A percentile compares a stretch with the other conserved stretches of the same genome.
phyloP scores from a whole-genome alignment of 345 rosid genomes.

The Cardamine occulta region DNA sequence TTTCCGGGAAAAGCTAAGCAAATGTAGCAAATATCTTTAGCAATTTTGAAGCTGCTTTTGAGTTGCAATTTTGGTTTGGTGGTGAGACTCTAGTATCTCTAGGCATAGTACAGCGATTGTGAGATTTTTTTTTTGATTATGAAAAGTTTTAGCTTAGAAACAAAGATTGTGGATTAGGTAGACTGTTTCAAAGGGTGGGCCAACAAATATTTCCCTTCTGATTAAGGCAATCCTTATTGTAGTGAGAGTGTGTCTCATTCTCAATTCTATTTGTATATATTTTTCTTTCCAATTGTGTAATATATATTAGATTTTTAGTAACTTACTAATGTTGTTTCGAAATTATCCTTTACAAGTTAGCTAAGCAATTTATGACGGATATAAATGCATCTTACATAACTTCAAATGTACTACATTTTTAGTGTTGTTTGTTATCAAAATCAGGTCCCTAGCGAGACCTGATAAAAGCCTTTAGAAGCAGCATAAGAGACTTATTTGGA shows the following conservation, averaged over 20 bases:
- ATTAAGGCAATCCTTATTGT: constrained; percentile 9
- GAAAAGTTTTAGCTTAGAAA: constrained; percentile 18
- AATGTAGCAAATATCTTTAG: constrained; percentile 3
- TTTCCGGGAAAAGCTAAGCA: neutral
- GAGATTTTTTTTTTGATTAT: neutral
- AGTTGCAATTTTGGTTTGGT: neutral
- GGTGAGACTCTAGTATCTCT: neutral
- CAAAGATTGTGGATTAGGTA: constrained; percentile 45
- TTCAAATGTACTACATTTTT: neutral
- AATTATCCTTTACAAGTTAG: too few relatives aligned
- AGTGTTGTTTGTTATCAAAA: too few relatives aligned
- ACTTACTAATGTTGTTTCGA: neutral
- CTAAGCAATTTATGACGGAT: neutral
- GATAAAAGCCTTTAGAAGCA: too few relatives aligned
- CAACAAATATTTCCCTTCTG: constrained; percentile 39
- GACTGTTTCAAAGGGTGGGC: constrained; percentile 40
- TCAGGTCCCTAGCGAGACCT: too few relatives aligned
- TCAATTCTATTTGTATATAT: neutral
- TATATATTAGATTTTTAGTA: neutral
- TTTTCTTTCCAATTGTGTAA: neutral
- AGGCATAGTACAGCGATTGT: neutral
- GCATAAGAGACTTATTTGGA: too few relatives aligned
- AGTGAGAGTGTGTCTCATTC: constrained; percentile 14
- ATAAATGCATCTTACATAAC: neutral
- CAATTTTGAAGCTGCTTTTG: neutral